Evolutionary conservation across 2,329 filamentous ascomycete genomes (phyloP), one percentile per base, ranked within the genome.

Genomic region (Aspergillus pseudonomiae): DNA sequence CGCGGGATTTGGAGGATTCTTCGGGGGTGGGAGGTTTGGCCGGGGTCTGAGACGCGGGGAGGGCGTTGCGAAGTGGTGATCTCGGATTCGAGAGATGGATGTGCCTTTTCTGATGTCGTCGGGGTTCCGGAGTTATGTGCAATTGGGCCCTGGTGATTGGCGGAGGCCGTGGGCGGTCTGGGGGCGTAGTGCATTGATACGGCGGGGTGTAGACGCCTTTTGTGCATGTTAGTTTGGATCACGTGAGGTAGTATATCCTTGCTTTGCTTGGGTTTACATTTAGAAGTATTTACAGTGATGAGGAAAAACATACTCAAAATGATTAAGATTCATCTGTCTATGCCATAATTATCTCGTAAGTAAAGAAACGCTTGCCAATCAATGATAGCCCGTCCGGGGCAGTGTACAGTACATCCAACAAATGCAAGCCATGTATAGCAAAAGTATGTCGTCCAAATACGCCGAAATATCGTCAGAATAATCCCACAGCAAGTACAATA

Each of bases 101-200:
- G 36, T 45, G 46, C 57, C 57, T 60, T 61, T 52, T 63, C 59
- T 65, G 61, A 57, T 62, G 57, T 57, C 57, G 63, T 58, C 59
- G 63, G 59, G 48, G 46, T 48, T 36, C 32, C 34, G 55, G 60
- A 62, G 54, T 45, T 62, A 57, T 48, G 46, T 34, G 63, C 66
- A 73, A 74, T 75, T 70, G 63, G 53, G 46, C 30, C 14, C 19
- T 11, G 61, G 16, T 77, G 68, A 75, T 77, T 76, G 75, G 75
- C 19, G 62, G 1, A 0, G 0, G 14, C 14, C 1, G 0, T 55
- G 62, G 69, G 73, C 74, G 73, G 74, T 72, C 62, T 56, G 34
- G 0, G 3, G 10, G 14, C 12, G 21, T 14, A 39, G 19, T n/a
- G 39, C 10, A 41, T 16, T 41, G 6, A 6, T 41, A 59, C 54